Conservation (phyloP, 805 yeast species). For the Debaryomyces prosopidis region DNA sequence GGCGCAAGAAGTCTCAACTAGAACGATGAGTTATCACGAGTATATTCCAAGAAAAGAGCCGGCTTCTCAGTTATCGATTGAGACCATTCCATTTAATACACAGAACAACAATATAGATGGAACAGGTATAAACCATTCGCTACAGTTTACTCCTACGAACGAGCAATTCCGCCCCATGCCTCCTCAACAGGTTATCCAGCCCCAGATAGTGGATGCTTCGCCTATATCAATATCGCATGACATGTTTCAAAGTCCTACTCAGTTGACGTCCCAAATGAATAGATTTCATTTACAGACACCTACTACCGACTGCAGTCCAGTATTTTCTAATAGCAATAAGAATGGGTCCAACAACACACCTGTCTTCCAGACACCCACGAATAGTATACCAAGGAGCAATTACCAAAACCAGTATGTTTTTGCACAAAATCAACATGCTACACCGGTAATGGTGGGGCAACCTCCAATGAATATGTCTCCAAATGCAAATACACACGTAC, state of each 20-base stretch:
- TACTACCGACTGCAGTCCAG: constrained; percentile 4
- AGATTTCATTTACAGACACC: constrained; percentile 7
- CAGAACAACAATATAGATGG: neutral
- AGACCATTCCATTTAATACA: neutral
- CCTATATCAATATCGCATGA: neutral
- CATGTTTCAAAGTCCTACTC: neutral
- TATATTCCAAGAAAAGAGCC: neutral
- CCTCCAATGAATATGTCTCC: neutral
- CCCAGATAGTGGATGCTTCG: neutral
- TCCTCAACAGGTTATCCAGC: neutral
- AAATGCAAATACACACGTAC: neutral
- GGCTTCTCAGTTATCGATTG: neutral
- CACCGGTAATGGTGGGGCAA: neutral
- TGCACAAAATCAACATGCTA: neutral
- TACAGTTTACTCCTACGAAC: neutral
- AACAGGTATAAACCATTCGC: neutral
- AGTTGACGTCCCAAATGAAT: constrained; percentile 2
- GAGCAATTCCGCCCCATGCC: constrained; percentile 1
- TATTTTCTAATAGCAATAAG: neutral
- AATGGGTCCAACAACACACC: neutral
- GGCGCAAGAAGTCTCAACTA: neutral
- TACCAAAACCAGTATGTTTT: neutral
- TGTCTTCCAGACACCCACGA: neutral
- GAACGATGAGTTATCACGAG: neutral
- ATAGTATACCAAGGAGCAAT: neutral